These are phyloP conservation scores for Blastobotrys muscicola DNA, from an alignment of 805 yeast species.

Conservation along the genomic window DNA sequence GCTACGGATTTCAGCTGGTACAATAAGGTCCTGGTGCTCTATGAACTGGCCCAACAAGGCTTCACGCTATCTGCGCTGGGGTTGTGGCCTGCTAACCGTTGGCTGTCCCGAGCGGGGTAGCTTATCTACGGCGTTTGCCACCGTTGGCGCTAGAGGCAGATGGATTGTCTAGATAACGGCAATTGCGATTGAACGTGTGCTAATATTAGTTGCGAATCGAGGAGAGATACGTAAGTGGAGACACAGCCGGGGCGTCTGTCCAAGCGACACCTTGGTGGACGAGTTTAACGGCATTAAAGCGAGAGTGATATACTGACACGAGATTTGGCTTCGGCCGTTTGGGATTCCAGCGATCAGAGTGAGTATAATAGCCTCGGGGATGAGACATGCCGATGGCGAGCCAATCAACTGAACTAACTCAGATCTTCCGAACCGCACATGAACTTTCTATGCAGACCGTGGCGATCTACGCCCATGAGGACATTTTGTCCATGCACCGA, in stretches of 20 bases:
- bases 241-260: not conserved
- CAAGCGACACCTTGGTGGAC: not conserved
- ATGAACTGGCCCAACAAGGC: too few species aligned
- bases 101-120: too few species aligned
- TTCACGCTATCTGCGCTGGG: too few species aligned
- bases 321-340: not conserved
- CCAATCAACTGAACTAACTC: constrained; percentile 22
- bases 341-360: constrained; percentile 1
- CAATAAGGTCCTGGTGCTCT: not conserved
- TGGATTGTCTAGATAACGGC: too few species aligned
- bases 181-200: not conserved
- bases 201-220: constrained; percentile 28
- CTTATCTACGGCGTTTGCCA: too few species aligned
- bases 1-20: not conserved
- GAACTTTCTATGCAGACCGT: constrained; percentile 95
- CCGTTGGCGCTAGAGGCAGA: too few species aligned
- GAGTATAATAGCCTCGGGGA: not conserved
- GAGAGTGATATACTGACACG: constrained; percentile 2
- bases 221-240: constrained; percentile 31
- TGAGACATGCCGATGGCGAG: too few species aligned
- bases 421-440: constrained; percentile 92
- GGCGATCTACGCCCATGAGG: constrained; percentile 95
- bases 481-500: constrained; percentile 87
- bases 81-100: not conserved
- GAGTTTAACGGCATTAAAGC: not conserved